Conservation (phyloP, 2,329 filamentous ascomycete species). For the Microdochium nivale region DNA sequence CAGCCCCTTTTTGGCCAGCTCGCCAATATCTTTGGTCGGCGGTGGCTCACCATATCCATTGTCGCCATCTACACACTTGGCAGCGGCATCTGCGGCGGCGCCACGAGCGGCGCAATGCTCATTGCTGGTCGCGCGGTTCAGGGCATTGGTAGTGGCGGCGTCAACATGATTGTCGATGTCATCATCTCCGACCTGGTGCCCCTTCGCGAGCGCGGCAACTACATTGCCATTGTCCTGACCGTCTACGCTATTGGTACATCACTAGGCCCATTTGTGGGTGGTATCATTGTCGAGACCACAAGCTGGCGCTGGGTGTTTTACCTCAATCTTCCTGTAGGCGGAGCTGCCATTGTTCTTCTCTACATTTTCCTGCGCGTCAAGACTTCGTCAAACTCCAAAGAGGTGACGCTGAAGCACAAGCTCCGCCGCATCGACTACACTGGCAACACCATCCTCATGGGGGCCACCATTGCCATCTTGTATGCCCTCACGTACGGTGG, state of each 20-base stretch:
- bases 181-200: slow-evolving; percentile 12
- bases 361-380: slow-evolving; percentile 24
- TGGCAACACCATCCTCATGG: slow-evolving; percentile 26
- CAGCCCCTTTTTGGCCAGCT: slow-evolving; percentile 43
- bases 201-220: slow-evolving; percentile 31
- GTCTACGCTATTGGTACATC: slow-evolving; percentile 12
- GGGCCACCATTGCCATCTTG: slow-evolving; percentile 23
- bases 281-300: slow-evolving; percentile 9
- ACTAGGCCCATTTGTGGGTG: slow-evolving; percentile 10
- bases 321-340: slow-evolving; percentile 4
- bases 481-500: slow-evolving; percentile 29
- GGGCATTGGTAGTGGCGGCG: slow-evolving; percentile 30
- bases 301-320: slow-evolving; percentile 18
- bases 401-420: slow-evolving; percentile 7
- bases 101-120: slow-evolving; percentile 32
- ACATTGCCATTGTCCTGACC: slow-evolving; percentile 15
- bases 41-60: slow-evolving; percentile 27
- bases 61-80: slow-evolving; percentile 41
- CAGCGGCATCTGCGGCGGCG: slow-evolving; percentile 41
- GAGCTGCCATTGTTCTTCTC: too few species aligned
- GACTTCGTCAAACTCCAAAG: slow-evolving; percentile 6
- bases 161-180: slow-evolving; percentile 21
- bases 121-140: slow-evolving; percentile 41
- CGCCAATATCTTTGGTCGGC: slow-evolving; percentile 43
- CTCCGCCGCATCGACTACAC: slow-evolving; percentile 25